Conservation (phyloP, 305 asterid species). For the Solanum hybrid region DNA sequence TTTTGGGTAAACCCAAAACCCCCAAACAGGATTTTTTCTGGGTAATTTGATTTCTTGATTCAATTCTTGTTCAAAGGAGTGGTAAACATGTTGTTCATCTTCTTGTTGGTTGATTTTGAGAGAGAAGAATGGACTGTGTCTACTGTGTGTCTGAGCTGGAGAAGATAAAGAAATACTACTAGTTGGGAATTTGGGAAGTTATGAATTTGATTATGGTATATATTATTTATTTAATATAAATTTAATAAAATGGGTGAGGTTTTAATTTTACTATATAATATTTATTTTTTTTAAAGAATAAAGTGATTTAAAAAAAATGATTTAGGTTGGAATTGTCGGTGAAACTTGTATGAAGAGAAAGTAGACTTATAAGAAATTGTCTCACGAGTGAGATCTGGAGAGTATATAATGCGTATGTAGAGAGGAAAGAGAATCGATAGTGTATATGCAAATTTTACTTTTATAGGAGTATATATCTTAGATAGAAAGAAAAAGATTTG, state of each 20-base stretch:
- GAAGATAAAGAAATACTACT: background rate
- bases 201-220: background rate
- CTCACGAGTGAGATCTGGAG: background rate
- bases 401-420: background rate
- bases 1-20: constrained; percentile 2
- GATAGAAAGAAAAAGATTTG: background rate
- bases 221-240: background rate
- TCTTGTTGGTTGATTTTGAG: background rate
- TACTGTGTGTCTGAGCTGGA: background rate
- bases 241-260: background rate
- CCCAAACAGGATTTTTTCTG: background rate
- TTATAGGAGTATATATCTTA: background rate
- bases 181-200: background rate
- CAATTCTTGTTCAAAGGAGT: constrained; percentile 11
- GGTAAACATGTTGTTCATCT: constrained; percentile 10
- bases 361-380: background rate
- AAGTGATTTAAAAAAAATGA: background rate
- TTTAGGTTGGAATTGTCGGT: background rate
- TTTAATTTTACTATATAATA: background rate
- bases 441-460: background rate
- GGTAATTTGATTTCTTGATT: background rate
- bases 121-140: background rate
- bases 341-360: background rate
- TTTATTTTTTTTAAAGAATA: background rate
- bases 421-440: background rate